Evolutionary conservation across 306 rosid genomes (phyloP), one percentile per base, ranked within the genome.

Genomic region (Malus sylvestris): DNA sequence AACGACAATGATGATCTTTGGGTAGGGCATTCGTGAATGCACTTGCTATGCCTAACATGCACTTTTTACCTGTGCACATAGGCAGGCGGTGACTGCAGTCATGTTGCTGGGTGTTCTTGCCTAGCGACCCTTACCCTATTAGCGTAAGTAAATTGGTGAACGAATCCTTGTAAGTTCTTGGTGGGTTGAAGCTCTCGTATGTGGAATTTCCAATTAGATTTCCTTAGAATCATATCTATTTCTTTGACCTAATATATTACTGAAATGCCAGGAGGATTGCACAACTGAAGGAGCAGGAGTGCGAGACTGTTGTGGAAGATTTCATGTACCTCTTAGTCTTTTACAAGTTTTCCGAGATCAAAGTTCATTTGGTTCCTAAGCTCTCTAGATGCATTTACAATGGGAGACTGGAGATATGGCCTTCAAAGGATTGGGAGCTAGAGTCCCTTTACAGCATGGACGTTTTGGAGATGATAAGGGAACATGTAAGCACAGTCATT

Each of bases 361-460:
- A 89, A 80, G 98, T 92, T 58, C 90, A 84, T 69, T 74, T 96
- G 87, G 90, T 92, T 79, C 98, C 99, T 53, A 92, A 83, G 75
- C 92, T 92, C 57, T 96, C 96, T 65, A 86, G 85, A 60, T 96
- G 97, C 85, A 76, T 89, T 59, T 96, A 96, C 9, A 92, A 96
- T 73, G 89, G 91, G 30, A 91, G 99, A 82, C 86, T 96, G 67
- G 99, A 96, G 87, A 92, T 95, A 77, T 80, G 85, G 80, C 99
- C 98, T 74, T 80, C 98, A 71, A 96, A 88, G 83, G 93, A 96
- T 81, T 96, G 96, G 96, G 98, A 87, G 78, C 93, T 96, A 9
- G 97, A 96, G 81, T 92, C 99, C 46, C 87, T 92, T 76, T 83
- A 90, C 76, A 84, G 85, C 80, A 71, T 80, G 64, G 99, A 87